phyloP scores from a whole-genome alignment of 192 early-diverging fungal species.

The Paraglomus brasilianum region DNA sequence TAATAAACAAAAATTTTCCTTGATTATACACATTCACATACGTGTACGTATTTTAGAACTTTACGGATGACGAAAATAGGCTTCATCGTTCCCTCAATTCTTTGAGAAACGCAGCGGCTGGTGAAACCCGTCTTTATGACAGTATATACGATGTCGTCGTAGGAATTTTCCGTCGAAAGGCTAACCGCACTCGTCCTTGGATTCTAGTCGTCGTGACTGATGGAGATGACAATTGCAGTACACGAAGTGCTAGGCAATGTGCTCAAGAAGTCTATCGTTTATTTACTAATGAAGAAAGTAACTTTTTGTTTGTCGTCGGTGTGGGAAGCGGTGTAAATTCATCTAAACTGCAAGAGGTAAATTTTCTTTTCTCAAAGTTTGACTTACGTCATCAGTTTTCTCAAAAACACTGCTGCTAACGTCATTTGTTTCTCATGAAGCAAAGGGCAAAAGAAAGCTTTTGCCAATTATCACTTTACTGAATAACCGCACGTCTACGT shows the following conservation, averaged over 20 bases:
- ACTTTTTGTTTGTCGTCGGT: constrained; percentile 22
- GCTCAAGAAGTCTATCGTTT: background rate
- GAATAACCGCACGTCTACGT: no score
- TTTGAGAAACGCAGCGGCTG: background rate
- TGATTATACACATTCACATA: no score
- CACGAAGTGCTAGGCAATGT: background rate
- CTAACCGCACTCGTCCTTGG: constrained; percentile 18
- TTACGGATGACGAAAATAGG: background rate
- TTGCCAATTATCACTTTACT: no score
- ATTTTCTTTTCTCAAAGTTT: no score
- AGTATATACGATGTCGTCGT: constrained; percentile 1
- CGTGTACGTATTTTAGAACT: background rate
- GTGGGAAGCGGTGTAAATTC: constrained; percentile 22
- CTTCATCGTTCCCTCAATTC: constrained; percentile 24
- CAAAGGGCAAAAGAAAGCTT: no score
- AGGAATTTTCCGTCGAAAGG: constrained; percentile 4
- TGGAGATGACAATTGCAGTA: constrained; percentile 22
- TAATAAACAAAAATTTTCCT: background rate
- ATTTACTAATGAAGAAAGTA: constrained; percentile 7
- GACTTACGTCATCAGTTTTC: no score
- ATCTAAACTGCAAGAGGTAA: constrained; percentile 19
- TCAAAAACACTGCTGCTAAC: no score
- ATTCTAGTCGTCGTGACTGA: constrained; percentile 24
- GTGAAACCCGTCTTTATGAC: constrained; percentile 15
- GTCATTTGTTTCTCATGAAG: no score